Conservation (phyloP, 2,329 filamentous ascomycete genomes). For the Claviceps citrina region DNA sequence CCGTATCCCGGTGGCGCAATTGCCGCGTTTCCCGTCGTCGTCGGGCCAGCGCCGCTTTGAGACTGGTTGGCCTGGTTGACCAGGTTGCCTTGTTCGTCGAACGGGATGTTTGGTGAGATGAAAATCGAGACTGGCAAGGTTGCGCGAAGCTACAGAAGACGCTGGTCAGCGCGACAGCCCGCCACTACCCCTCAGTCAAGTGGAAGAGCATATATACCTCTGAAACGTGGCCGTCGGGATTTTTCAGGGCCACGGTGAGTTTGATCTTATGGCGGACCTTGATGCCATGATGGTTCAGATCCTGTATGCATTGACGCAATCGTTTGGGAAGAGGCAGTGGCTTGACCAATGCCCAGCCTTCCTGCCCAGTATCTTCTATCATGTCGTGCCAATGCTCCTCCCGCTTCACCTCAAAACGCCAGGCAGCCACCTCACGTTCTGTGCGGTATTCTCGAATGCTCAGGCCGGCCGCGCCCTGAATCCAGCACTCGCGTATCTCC, state of each 20-base stretch:
- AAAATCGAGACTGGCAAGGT: constrained; percentile 85
- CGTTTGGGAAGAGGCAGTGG: constrained; percentile 61
- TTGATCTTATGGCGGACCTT: constrained; percentile 88
- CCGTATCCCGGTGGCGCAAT: constrained; percentile 87
- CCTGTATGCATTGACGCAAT: constrained; percentile 71
- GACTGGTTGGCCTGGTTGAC: constrained; percentile 46
- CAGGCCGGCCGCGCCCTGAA: constrained; percentile 30
- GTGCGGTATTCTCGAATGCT: constrained; percentile 43
- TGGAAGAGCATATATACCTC: constrained; percentile 47
- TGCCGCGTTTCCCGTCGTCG: constrained; percentile 40
- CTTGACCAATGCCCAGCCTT: constrained; percentile 48
- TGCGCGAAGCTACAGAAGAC: constrained; percentile 50
- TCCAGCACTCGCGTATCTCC: constrained; percentile 57
- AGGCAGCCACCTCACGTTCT: constrained; percentile 47
- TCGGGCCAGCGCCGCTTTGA: constrained; percentile 30
- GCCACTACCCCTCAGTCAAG: neutral
- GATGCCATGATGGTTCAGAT: constrained; percentile 76
- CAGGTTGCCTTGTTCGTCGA: constrained; percentile 76
- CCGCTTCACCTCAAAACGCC: constrained; percentile 38
- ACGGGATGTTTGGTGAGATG: constrained; percentile 82
- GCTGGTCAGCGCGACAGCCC: too few relatives aligned
- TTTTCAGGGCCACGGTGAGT: constrained; percentile 78
- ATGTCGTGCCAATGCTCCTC: constrained; percentile 54
- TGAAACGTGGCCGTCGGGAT: constrained; percentile 86
- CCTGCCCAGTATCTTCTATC: constrained; percentile 51